Evolutionary conservation across 1,284 basidiomycete species (phyloP).

Genomic region (Boletus subluridellus): DNA sequence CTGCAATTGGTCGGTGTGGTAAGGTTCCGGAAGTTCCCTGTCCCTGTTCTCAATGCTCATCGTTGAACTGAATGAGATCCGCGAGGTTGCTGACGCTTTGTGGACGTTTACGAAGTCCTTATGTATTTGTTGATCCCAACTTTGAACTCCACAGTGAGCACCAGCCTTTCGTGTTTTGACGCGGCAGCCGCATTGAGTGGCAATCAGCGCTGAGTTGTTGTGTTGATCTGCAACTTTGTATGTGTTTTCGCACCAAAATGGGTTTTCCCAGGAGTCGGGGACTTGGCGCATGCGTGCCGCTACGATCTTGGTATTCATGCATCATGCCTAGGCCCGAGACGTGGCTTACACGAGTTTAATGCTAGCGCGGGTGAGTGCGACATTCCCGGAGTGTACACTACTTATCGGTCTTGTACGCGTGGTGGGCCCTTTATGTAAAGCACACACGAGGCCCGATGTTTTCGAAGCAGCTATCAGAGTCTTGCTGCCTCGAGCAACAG

Average conservation of each 20-base stretch:
- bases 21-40: conserved; percentile 40
- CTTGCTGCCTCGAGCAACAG: neutral
- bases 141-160: conserved; percentile 43
- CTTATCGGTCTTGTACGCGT: neutral
- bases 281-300: no score
- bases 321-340: neutral
- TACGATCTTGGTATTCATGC: no score
- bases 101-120: conserved; percentile 20
- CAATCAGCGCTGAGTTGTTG: no score
- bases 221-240: no score
- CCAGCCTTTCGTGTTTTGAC: conserved; percentile 29
- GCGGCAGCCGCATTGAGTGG: no score
- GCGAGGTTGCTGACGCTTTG: conserved; percentile 38
- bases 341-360: neutral
- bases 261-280: no score
- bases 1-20: conserved; percentile 41
- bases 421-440: neutral
- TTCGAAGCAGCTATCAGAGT: neutral
- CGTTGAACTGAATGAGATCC: conserved; percentile 45
- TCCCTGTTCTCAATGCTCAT: conserved; percentile 34
- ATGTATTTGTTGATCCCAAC: conserved; percentile 31
- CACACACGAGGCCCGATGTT: neutral
- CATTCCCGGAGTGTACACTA: no score
- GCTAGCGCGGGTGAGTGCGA: neutral
- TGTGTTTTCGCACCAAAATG: no score